A percentile compares a stretch with the other conserved stretches of the same genome.
phyloP scores from a whole-genome alignment of 306 rosid species.

The Vigna trinervia region DNA sequence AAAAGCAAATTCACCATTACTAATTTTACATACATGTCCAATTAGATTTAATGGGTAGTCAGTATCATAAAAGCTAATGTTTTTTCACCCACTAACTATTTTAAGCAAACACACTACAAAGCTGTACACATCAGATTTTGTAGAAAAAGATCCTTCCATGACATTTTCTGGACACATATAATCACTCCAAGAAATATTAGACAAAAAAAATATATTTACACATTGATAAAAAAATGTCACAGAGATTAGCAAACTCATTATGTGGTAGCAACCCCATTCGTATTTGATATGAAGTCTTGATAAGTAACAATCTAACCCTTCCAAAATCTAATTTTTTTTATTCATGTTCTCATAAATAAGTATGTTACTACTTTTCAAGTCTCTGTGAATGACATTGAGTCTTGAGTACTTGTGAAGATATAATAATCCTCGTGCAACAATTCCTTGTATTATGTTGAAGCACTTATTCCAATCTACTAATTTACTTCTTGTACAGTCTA shows the following conservation, averaged over 20 bases:
- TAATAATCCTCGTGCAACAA: neutral
- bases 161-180: neutral
- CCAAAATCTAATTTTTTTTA: neutral
- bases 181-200: neutral
- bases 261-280: constrained; percentile 31
- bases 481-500: neutral
- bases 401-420: neutral
- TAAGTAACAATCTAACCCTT: neutral
- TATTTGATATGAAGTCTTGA: neutral
- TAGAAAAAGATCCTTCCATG: neutral
- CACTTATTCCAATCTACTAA: neutral
- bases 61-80: neutral
- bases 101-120: neutral
- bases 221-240: neutral
- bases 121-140: neutral
- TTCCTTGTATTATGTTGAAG: neutral
- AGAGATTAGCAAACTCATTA: constrained; percentile 5
- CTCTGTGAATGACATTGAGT: neutral
- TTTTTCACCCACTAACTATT: neutral
- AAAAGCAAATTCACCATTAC: neutral
- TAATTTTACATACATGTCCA: neutral
- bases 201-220: neutral
- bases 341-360: neutral
- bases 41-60: neutral
- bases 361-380: neutral